Conservation (phyloP, 2,329 filamentous ascomycete genomes). For the Hymenoscyphus fructigenus region DNA sequence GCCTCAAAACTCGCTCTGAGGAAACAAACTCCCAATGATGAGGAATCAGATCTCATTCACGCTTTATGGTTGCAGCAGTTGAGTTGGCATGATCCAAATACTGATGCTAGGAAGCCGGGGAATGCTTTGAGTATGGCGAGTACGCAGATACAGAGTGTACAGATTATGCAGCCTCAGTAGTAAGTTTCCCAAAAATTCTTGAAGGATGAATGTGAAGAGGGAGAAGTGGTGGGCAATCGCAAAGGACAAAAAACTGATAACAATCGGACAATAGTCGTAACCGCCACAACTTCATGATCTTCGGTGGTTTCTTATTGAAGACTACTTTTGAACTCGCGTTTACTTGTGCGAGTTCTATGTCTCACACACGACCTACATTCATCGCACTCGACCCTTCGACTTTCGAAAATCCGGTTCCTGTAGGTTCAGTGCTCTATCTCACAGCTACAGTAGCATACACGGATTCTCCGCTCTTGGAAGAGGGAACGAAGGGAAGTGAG, state of each 20-base stretch:
- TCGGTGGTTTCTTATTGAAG: constrained; percentile 69
- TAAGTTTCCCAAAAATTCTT: neutral
- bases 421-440: constrained; percentile 68
- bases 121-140: constrained; percentile 63
- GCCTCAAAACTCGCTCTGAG: constrained; percentile 57
- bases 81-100: constrained; percentile 60
- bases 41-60: constrained; percentile 69
- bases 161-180: constrained; percentile 72
- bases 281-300: constrained; percentile 72
- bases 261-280: no score
- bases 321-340: constrained; percentile 72
- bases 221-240: no score
- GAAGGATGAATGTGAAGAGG: no score
- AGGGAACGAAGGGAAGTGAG: constrained; percentile 20
- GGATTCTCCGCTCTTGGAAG: constrained; percentile 51
- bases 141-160: constrained; percentile 62
- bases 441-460: constrained; percentile 68
- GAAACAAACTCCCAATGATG: constrained; percentile 65
- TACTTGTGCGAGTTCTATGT: constrained; percentile 67
- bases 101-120: constrained; percentile 50
- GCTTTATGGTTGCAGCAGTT: constrained; percentile 67
- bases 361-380: constrained; percentile 66
- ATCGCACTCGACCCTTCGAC: constrained; percentile 68
- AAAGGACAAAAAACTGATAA: no score
- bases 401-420: constrained; percentile 70